phyloP scores from a whole-genome alignment of 208 protist species.

The Herpetomonas samuelpessoai region DNA sequence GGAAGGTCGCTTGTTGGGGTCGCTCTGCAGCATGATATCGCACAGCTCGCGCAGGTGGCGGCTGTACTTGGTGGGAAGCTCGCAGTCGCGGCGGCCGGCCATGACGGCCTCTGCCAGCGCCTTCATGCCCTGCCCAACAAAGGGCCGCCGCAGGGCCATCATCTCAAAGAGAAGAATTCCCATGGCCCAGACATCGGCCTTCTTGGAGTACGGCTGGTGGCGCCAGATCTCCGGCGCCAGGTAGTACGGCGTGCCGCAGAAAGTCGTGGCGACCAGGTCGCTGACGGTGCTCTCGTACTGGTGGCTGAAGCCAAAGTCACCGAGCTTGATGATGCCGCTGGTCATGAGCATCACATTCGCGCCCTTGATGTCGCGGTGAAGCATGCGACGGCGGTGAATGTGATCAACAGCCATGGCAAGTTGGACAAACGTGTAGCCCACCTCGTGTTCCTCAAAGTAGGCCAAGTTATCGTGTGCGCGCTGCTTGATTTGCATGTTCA shows the following conservation, averaged over 20 bases:
- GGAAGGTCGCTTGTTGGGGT: conserved; percentile 44
- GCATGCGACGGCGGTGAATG: conserved; percentile 79
- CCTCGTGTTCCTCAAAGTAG: conserved; percentile 82
- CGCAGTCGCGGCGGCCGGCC: conserved; percentile 55
- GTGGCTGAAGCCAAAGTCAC: conserved; percentile 81
- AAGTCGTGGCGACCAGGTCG: conserved; percentile 71
- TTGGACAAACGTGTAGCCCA: conserved; percentile 81
- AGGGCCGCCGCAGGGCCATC: conserved; percentile 73
- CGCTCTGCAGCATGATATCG: conserved; percentile 53
- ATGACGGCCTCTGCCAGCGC: conserved; percentile 55
- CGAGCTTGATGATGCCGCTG: conserved; percentile 80
- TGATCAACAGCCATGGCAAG: conserved; percentile 81
- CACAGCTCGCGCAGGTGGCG: conserved; percentile 56
- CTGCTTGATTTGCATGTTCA: conserved; percentile 81
- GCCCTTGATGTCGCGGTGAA: conserved; percentile 87
- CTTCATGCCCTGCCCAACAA: conserved; percentile 70
- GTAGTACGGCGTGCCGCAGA: conserved; percentile 92
- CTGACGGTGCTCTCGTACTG: conserved; percentile 82
- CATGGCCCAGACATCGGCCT: conserved; percentile 91
- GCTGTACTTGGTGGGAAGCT: conserved; percentile 58
- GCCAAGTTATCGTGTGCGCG: conserved; percentile 35
- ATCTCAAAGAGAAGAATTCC: conserved; percentile 84
- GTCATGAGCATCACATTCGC: conserved; percentile 86
- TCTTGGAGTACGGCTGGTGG: conserved; percentile 89
- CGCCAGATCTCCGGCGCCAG: conserved; percentile 90